Evolutionary conservation across 768 basidiomycete species (phyloP).

Genomic region (Suillus spraguei): DNA sequence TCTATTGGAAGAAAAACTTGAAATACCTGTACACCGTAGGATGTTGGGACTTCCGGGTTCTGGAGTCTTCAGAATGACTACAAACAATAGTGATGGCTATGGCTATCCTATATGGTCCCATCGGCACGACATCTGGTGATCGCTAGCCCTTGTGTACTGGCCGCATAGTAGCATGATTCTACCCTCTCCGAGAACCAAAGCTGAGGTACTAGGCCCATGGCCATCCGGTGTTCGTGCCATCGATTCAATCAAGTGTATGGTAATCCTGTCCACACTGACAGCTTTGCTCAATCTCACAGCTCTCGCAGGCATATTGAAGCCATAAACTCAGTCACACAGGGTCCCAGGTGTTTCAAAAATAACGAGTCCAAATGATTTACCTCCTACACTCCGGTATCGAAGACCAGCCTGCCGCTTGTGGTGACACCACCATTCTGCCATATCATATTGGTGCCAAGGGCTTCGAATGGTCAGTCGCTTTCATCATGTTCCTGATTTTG

Average conservation of each 20-base stretch:
- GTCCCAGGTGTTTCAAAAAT: not conserved
- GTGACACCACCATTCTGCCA: slow-evolving; percentile 54
- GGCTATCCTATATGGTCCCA: too few species aligned
- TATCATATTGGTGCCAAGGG: slow-evolving; percentile 80
- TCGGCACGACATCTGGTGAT: not conserved
- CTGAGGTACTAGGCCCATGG: too few species aligned
- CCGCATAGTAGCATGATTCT: not conserved
- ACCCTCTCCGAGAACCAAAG: not conserved
- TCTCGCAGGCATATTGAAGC: not conserved
- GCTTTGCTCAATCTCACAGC: not conserved
- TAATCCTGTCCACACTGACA: not conserved
- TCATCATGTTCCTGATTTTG: not conserved
- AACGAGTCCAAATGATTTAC: not conserved
- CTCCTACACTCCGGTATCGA: not conserved
- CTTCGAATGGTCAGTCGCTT: slow-evolving; percentile 63
- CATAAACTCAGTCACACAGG: not conserved
- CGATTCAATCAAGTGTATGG: not conserved
- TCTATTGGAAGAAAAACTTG: too few species aligned
- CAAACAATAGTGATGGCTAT: too few species aligned
- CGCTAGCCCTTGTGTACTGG: not conserved
- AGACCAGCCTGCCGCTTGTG: not conserved
- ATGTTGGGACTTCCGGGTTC: too few species aligned
- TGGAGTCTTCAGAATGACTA: too few species aligned
- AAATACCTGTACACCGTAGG: too few species aligned
- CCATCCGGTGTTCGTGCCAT: not conserved